A percentile compares a stretch with the other conserved stretches of the same genome.
phyloP scores from a whole-genome alignment of 2,329 filamentous ascomycete species.

The Penicillium sp. region DNA sequence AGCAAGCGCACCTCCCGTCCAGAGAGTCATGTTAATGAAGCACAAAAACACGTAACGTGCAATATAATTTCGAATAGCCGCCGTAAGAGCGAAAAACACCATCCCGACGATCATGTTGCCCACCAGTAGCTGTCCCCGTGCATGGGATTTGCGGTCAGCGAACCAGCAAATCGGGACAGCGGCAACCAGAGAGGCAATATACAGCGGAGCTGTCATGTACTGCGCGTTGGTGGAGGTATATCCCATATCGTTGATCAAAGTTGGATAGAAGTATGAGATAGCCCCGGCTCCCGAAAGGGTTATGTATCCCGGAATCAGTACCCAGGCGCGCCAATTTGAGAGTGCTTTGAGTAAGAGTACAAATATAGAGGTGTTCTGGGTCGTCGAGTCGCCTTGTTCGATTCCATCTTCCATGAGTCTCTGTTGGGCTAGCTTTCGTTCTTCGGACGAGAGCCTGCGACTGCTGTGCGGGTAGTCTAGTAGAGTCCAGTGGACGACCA shows the following conservation, averaged over 20 bases:
- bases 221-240: background rate
- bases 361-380: background rate
- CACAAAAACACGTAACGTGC: conserved; percentile 5
- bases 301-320: conserved; percentile 1
- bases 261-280: conserved; percentile 8
- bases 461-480: conserved; percentile 5
- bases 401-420: conserved; percentile 2
- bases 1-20: conserved; percentile 1
- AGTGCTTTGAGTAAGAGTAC: background rate
- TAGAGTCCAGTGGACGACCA: background rate
- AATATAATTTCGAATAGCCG: background rate
- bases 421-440: conserved; percentile 1
- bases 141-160: background rate
- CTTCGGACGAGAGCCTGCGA: background rate
- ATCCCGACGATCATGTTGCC: background rate
- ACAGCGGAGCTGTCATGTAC: conserved; percentile 8
- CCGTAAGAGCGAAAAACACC: conserved; percentile 8
- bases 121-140: background rate
- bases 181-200: background rate
- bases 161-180: conserved; percentile 3
- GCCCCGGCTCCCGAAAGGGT: background rate
- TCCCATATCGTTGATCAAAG: background rate
- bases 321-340: conserved; percentile 4
- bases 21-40: conserved; percentile 2
- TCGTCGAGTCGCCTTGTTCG: background rate